These are phyloP conservation scores for Chlamydomonas asymmetrica DNA, from an alignment of 139 green algal genomes.

Conservation along the genomic window DNA sequence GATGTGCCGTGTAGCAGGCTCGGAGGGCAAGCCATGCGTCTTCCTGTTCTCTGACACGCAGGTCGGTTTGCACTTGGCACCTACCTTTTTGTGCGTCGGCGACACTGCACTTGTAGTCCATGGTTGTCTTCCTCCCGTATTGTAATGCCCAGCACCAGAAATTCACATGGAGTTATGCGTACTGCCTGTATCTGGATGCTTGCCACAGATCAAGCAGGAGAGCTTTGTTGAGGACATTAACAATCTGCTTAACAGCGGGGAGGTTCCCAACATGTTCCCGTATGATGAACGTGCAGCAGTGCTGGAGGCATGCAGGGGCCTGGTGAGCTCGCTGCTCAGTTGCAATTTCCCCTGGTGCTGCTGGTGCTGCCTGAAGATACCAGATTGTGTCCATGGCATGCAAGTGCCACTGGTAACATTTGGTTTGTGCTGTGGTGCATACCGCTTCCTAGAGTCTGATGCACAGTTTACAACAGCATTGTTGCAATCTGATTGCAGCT, in stretches of 20 bases:
- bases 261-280: slow-evolving; percentile 84
- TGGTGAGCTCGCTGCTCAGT: too few relatives aligned
- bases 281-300: slow-evolving; percentile 68
- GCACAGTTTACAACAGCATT: too few relatives aligned
- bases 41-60: slow-evolving; percentile 82
- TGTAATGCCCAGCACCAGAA: too few relatives aligned
- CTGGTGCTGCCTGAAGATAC: too few relatives aligned
- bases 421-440: too few relatives aligned
- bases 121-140: background rate
- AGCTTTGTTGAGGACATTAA: slow-evolving; percentile 86
- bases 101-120: background rate
- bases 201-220: slow-evolving; percentile 71
- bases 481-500: too few relatives aligned
- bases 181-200: too few relatives aligned
- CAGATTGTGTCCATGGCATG: too few relatives aligned
- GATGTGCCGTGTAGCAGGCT: slow-evolving; percentile 57
- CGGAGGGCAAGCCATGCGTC: slow-evolving; percentile 45
- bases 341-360: too few relatives aligned
- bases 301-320: slow-evolving; percentile 45
- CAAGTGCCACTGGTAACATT: too few relatives aligned
- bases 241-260: slow-evolving; percentile 81
- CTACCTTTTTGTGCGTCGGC: background rate
- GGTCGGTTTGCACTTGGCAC: slow-evolving; percentile 25
- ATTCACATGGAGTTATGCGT: too few relatives aligned
- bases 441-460: too few relatives aligned